These are phyloP conservation scores for Pachysolen tannophilus DNA, from an alignment of 805 yeast species.

Conservation along the genomic window DNA sequence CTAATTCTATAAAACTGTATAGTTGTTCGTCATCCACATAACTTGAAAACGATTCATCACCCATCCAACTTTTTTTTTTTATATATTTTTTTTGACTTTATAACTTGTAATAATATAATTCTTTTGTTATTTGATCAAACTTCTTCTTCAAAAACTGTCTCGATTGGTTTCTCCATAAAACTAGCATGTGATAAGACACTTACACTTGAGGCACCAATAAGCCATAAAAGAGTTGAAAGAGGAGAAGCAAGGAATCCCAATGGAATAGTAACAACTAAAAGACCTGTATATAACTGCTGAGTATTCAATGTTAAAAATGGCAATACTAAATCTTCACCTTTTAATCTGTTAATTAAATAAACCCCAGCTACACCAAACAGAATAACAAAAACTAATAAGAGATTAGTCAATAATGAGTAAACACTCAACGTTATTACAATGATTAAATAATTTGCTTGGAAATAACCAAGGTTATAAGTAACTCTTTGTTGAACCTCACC, in stretches of 20 bases:
- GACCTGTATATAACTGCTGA: constrained; percentile 73
- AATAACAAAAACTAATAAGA: constrained; percentile 76
- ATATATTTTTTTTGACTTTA: neutral
- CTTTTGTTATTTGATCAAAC: constrained; percentile 13
- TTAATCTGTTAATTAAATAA: constrained; percentile 67
- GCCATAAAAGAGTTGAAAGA: constrained; percentile 80
- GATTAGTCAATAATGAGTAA: constrained; percentile 83
- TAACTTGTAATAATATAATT: constrained; percentile 1
- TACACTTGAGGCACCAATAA: constrained; percentile 79
- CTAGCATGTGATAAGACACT: constrained; percentile 76
- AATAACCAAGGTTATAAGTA: constrained; percentile 77
- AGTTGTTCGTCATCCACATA: neutral
- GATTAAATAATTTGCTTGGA: constrained; percentile 76
- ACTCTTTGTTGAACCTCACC: constrained; percentile 87
- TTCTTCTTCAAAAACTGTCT: constrained; percentile 82
- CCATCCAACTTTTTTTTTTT: neutral
- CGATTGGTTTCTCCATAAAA: constrained; percentile 84
- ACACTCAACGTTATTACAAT: constrained; percentile 66
- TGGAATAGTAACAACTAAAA: constrained; percentile 68
- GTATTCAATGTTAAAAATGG: constrained; percentile 65
- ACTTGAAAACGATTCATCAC: neutral
- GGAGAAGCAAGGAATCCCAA: constrained; percentile 85
- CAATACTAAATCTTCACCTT: constrained; percentile 73
- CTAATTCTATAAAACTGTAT: too few species aligned
- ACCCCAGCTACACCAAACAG: constrained; percentile 67